Evolutionary conservation across 768 basidiomycete genomes (phyloP), one percentile per base, ranked within the genome.

Genomic region (Calvatia gigantea): DNA sequence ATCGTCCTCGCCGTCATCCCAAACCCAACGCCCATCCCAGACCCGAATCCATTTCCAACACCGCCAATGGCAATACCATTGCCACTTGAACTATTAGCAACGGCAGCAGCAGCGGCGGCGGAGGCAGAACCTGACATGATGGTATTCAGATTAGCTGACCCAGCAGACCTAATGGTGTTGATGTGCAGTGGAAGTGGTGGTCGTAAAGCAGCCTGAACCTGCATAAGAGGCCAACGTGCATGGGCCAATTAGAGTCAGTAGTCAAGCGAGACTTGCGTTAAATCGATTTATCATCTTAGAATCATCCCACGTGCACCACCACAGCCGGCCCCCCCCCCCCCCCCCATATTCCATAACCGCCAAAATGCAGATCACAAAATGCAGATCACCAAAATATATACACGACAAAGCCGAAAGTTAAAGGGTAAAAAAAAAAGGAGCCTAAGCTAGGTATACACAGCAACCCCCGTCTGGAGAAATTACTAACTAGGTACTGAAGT

Each of bases 281-380:
- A 54, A 54, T 54, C 52, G 52, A 54, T 54, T 54, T 54, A 54
- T 54, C 52, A 54, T 54, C 52, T n/a, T n/a, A 43, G 46, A 42
- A 54, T 54, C 52, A 54, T 54, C 52, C 52, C 52, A 54, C 52
- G 52, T 37, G 33, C 21, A 42, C 41, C n/a, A 39, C n/a, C 14
- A 39, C n/a, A 39, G 21, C 38, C n/a, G 7, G 38, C 21, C 38
- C 38, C 38, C 11, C n/a, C n/a, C n/a, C n/a, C n/a, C n/a, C n/a
- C n/a, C n/a, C n/a, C 21, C 14, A 42, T 21, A 42, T 25, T 42
- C 41, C 41, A 42, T 42, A 42, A 42, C n/a, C n/a, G n/a, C n/a
- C n/a, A 37, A n/a, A 37, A n/a, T 37, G 12, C 35, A 12, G 12
- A n/a, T 4, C 12, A 11, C 17, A 19, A 21, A 42, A 31, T 48